These are phyloP conservation scores for Lumnitzera racemosa DNA, from an alignment of 345 rosid species.

Conservation along the genomic window DNA sequence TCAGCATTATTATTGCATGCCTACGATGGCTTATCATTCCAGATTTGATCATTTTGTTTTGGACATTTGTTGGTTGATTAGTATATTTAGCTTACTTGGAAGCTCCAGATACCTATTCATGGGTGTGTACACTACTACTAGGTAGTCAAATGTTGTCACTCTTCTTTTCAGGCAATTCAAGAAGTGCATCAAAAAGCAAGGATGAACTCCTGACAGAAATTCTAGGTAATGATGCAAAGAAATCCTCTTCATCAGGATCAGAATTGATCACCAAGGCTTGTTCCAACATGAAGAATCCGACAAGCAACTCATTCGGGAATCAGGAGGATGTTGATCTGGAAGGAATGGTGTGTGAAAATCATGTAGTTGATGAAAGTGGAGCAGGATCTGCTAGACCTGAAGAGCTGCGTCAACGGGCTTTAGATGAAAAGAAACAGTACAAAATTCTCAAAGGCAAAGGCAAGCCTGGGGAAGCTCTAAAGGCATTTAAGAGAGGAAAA, in stretches of 20 bases:
- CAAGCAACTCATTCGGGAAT: conserved; percentile 33
- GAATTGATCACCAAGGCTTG: conserved; percentile 17
- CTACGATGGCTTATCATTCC: neutral
- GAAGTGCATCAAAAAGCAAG: conserved; percentile 31
- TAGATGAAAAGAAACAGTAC: conserved; percentile 65
- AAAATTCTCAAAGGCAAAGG: conserved; percentile 72
- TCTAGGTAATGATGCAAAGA: conserved; percentile 54
- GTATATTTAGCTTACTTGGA: no score
- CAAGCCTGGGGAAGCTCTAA: conserved; percentile 77
- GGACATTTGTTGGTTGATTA: no score
- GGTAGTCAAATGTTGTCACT: neutral
- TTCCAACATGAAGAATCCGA: conserved; percentile 26
- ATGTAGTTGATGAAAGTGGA: conserved; percentile 27
- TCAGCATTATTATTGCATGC: neutral
- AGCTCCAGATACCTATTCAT: no score
- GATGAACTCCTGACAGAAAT: conserved; percentile 65
- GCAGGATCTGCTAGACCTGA: conserved; percentile 41
- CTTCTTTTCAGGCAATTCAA: conserved; percentile 44
- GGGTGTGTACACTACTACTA: no score
- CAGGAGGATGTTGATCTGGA: conserved; percentile 23
- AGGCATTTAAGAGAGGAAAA: conserved; percentile 87
- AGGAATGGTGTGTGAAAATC: conserved; percentile 18
- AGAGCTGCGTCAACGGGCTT: conserved; percentile 62
- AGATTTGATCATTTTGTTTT: no score
- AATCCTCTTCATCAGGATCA: conserved; percentile 37